A percentile compares a stretch with the other conserved stretches of the same genome.
These are phyloP conservation scores for Venturia effusa DNA, from an alignment of 2,329 filamentous ascomycete genomes.

Conservation along the genomic window DNA sequence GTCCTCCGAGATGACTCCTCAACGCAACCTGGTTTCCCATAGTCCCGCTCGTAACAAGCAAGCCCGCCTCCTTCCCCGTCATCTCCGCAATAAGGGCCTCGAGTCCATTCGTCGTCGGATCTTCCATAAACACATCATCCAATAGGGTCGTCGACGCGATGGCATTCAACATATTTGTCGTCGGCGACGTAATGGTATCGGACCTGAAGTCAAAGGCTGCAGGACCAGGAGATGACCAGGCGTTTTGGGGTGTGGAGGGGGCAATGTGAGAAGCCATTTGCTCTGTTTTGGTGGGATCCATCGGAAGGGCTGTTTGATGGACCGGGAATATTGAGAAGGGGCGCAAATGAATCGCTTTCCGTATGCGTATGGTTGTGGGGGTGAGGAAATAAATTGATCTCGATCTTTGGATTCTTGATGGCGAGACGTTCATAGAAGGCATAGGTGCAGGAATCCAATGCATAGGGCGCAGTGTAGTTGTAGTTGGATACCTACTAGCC, in stretches of 20 bases:
- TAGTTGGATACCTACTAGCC: not conserved
- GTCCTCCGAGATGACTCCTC: conserved; percentile 64
- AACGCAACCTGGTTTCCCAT: conserved; percentile 90
- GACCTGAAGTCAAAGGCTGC: conserved; percentile 14
- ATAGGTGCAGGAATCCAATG: not conserved
- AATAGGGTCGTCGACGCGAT: conserved; percentile 63
- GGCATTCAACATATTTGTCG: conserved; percentile 68
- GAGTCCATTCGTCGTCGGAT: conserved; percentile 64
- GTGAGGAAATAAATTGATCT: not conserved
- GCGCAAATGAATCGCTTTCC: not conserved
- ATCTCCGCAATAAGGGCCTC: conserved; percentile 64
- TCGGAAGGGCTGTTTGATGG: not conserved
- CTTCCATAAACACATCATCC: conserved; percentile 78
- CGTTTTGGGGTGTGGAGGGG: conserved; percentile 2
- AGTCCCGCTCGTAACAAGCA: conserved; percentile 80
- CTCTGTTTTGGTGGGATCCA: not conserved
- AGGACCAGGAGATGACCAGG: conserved; percentile 12
- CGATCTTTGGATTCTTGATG: not conserved
- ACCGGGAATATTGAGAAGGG: not conserved
- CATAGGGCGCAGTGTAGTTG: not conserved
- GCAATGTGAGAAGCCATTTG: not conserved
- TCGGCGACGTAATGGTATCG: conserved; percentile 67
- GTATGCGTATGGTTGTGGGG: not conserved
- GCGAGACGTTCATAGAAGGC: not conserved
- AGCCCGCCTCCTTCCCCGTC: conserved; percentile 61